Percentiles rank a stretch among this genome's conserved stretches.
Conservation (phyloP, 78 protist species). For the Pigoraptor vietnamica region DNA sequence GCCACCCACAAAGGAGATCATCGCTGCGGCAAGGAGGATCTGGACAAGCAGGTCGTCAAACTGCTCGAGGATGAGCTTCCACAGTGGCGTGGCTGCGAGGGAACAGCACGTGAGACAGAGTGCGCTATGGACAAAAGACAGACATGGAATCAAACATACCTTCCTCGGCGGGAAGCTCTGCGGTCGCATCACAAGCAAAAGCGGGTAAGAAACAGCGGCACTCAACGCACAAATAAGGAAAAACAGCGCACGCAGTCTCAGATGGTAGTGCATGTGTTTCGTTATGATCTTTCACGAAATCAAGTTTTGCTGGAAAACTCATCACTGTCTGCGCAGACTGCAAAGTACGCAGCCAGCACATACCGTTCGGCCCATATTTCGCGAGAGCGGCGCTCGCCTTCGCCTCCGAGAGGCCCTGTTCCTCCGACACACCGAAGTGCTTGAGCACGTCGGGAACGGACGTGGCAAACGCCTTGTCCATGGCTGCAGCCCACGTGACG, state of each 20-base stretch:
- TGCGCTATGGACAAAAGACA: no score
- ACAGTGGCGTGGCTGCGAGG: slow-evolving; percentile 34
- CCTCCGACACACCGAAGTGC: not conserved
- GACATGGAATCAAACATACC: no score
- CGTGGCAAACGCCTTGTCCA: not conserved
- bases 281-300: not conserved
- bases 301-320: not conserved
- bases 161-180: not conserved
- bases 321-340: not conserved
- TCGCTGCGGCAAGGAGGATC: slow-evolving; percentile 66
- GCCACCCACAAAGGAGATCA: slow-evolving; percentile 35
- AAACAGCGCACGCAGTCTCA: not conserved
- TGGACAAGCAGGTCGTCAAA: slow-evolving; percentile 69
- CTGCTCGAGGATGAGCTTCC: slow-evolving; percentile 60
- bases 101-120: not conserved
- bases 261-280: no score
- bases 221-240: not conserved
- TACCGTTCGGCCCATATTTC: slow-evolving; percentile 23
- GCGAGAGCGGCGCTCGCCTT: not conserved
- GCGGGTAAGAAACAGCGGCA: no score
- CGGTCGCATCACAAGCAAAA: no score
- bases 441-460: not conserved
- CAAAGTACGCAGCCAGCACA: not conserved
- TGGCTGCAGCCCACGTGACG: no score
- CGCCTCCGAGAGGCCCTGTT: slow-evolving; percentile 10